phyloP scores from a whole-genome alignment of 1,284 basidiomycete genomes.

The Nidula niveotomentosa region DNA sequence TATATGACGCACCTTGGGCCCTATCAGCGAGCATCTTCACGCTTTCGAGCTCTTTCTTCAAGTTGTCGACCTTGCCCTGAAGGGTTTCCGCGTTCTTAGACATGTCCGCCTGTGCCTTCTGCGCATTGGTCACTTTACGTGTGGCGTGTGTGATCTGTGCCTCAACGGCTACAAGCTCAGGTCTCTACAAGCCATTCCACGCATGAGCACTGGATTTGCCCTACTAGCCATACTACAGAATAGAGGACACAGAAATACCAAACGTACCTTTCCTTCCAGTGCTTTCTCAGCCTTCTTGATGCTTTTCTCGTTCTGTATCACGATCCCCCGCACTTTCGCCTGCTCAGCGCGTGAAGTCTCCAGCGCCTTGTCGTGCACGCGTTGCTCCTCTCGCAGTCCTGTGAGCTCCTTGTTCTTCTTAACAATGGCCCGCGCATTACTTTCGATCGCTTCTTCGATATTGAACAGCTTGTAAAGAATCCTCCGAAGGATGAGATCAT shows the following conservation, averaged over 20 bases:
- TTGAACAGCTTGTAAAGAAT: slow-evolving; percentile 91
- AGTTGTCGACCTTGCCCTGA: slow-evolving; percentile 53
- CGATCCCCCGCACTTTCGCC: slow-evolving; percentile 72
- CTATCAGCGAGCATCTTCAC: slow-evolving; percentile 74
- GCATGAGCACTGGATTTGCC: background rate
- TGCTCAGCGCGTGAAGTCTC: slow-evolving; percentile 79
- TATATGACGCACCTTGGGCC: slow-evolving; percentile 62
- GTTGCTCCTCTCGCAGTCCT: slow-evolving; percentile 69
- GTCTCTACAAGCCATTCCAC: slow-evolving; percentile 51
- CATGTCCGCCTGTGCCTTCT: slow-evolving; percentile 64
- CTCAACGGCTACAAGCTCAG: slow-evolving; percentile 79
- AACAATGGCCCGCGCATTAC: slow-evolving; percentile 69
- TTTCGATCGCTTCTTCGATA: slow-evolving; percentile 80
- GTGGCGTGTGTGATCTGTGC: slow-evolving; percentile 87
- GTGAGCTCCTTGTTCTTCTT: slow-evolving; percentile 70
- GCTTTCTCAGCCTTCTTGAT: slow-evolving; percentile 84
- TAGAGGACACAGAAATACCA: background rate
- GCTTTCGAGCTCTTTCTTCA: slow-evolving; percentile 66
- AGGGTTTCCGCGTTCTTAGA: slow-evolving; percentile 70
- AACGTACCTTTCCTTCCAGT: slow-evolving; percentile 75
- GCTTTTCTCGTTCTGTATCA: slow-evolving; percentile 74
- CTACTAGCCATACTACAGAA: no score
- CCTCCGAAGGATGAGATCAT: slow-evolving; percentile 79
- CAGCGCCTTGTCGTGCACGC: slow-evolving; percentile 67
- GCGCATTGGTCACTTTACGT: slow-evolving; percentile 75